Percentiles rank a stretch among this genome's conserved stretches.
Conservation (phyloP, 306 rosid species). For the Carpinus viminea region DNA sequence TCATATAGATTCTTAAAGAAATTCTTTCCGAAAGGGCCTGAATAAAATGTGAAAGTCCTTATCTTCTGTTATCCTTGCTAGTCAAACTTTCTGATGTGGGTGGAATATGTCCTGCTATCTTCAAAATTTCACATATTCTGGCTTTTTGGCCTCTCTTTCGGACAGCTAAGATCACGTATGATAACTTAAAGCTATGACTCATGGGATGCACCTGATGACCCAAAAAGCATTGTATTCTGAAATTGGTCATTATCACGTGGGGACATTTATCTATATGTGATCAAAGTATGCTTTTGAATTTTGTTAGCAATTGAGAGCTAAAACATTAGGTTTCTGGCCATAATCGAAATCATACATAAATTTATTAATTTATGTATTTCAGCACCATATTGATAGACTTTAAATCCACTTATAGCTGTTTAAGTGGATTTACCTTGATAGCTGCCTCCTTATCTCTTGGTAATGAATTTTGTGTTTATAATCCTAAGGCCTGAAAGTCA, state of each 20-base stretch:
- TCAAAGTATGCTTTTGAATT: background rate
- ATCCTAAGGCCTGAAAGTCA: background rate
- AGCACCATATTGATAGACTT: background rate
- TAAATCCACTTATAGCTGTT: background rate
- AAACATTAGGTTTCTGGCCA: background rate
- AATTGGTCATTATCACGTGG: background rate
- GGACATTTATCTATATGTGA: background rate
- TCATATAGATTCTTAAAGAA: constrained; percentile 6
- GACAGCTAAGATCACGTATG: constrained; percentile 6
- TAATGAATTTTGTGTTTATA: background rate
- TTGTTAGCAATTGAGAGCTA: constrained; percentile 6
- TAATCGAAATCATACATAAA: background rate
- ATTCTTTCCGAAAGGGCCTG: background rate
- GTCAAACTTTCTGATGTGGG: constrained; percentile 22
- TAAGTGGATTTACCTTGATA: constrained; percentile 13
- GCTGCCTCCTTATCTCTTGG: constrained; percentile 3
- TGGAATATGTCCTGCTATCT: constrained; percentile 6
- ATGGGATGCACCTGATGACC: constrained; percentile 19
- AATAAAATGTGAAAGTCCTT: constrained; percentile 1
- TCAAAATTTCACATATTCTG: constrained; percentile 14
- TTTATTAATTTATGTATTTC: background rate
- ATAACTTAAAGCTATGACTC: background rate
- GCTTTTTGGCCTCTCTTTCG: constrained; percentile 17
- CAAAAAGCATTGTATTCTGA: background rate
- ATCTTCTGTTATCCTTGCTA: constrained; percentile 8